These are phyloP conservation scores for Lophium mytilinum DNA, from an alignment of 495 filamentous ascomycete species.

Conservation along the genomic window DNA sequence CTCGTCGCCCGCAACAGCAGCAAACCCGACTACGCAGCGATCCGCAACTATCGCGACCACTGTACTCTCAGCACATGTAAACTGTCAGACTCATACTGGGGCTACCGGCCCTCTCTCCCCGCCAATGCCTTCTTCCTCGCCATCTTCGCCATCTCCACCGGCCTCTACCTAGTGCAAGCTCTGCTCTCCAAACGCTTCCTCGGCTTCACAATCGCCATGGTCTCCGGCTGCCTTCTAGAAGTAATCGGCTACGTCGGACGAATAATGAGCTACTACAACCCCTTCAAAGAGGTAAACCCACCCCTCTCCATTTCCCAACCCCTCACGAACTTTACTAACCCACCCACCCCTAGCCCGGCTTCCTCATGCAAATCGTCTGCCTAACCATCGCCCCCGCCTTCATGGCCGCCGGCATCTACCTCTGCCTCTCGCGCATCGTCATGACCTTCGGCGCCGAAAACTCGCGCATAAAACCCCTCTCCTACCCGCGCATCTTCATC, in stretches of 20 bases:
- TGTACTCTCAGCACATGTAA: conserved; percentile 28
- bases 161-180: conserved; percentile 19
- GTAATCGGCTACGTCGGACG: conserved; percentile 41
- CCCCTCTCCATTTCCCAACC: background rate
- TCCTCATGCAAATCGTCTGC: conserved; percentile 39
- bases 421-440: conserved; percentile 43
- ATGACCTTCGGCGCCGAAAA: conserved; percentile 40
- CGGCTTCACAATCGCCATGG: conserved; percentile 38
- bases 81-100: conserved; percentile 25
- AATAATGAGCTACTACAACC: conserved; percentile 37
- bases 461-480: conserved; percentile 44
- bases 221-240: conserved; percentile 36
- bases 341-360: conserved; percentile 12
- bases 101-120: conserved; percentile 22
- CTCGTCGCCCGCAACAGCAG: background rate
- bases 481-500: conserved; percentile 49
- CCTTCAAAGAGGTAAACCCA: conserved; percentile 30
- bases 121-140: conserved; percentile 24
- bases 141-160: conserved; percentile 21
- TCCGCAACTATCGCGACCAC: conserved; percentile 17
- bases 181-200: conserved; percentile 30
- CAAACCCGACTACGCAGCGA: background rate
- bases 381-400: conserved; percentile 51
- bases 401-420: conserved; percentile 51
- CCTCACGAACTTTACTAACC: background rate